A percentile compares a stretch with the other conserved stretches of the same genome.
Conservation (phyloP, 495 filamentous ascomycete genomes). For the Penicillium coprophilum region DNA sequence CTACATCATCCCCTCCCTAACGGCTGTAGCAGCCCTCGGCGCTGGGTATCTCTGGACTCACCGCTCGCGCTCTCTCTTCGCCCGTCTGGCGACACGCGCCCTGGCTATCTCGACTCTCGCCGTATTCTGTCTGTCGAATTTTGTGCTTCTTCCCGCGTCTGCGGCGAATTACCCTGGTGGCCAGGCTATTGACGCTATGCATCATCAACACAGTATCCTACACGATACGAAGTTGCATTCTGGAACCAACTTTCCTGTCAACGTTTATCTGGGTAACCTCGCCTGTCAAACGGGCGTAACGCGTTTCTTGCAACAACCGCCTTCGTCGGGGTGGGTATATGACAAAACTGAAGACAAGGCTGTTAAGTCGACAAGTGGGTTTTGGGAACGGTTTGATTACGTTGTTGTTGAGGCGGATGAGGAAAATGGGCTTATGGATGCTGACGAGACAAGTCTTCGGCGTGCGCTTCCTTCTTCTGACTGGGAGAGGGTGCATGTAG, state of each 20-base stretch:
- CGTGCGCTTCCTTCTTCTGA: constrained; percentile 25
- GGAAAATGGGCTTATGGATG: constrained; percentile 9
- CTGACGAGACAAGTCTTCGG: constrained; percentile 20
- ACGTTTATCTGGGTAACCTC: constrained; percentile 79
- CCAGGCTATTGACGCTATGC: constrained; percentile 60
- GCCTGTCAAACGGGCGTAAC: constrained; percentile 94
- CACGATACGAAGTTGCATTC: not conserved
- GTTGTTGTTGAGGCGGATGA: constrained; percentile 66
- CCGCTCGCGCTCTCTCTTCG: constrained; percentile 53
- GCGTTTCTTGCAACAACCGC: constrained; percentile 64
- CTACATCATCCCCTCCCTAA: constrained; percentile 79
- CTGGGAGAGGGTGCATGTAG: constrained; percentile 70
- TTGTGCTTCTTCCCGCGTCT: constrained; percentile 65
- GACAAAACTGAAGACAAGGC: constrained; percentile 54
- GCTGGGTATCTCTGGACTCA: constrained; percentile 73
- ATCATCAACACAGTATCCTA: constrained; percentile 28
- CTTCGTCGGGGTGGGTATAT: constrained; percentile 47
- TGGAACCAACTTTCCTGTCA: constrained; percentile 20
- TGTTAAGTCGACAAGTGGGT: constrained; percentile 56
- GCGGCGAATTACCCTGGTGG: constrained; percentile 90
- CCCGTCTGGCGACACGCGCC: constrained; percentile 43
- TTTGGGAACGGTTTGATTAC: constrained; percentile 85
- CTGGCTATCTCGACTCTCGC: constrained; percentile 60
- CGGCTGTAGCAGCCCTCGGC: constrained; percentile 71
- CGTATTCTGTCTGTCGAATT: constrained; percentile 58